These are phyloP conservation scores for Penicillium sp. DNA, from an alignment of 2,329 filamentous ascomycete species.

Conservation along the genomic window DNA sequence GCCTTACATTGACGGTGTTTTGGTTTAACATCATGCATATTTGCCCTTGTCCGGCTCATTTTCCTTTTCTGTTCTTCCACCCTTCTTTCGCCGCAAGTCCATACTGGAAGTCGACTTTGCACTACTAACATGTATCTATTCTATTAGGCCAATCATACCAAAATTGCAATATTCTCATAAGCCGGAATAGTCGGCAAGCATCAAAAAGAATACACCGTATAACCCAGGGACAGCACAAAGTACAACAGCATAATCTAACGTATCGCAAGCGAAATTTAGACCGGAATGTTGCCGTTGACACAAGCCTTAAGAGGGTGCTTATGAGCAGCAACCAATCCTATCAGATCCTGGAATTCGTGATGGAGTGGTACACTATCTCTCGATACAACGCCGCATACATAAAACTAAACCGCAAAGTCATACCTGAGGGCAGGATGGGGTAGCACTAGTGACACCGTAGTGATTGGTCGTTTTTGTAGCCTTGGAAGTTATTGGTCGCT, in stretches of 20 bases:
- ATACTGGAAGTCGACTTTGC: too few species aligned
- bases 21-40: too few species aligned
- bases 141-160: neutral
- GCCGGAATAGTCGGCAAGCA: neutral
- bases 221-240: too few species aligned
- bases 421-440: neutral
- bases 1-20: constrained; percentile 19
- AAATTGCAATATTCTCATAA: neutral
- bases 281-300: neutral
- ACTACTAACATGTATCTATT: neutral
- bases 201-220: neutral
- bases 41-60: too few species aligned
- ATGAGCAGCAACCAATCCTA: neutral
- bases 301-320: neutral
- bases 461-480: too few species aligned
- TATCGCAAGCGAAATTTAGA: neutral
- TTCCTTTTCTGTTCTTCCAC: too few species aligned
- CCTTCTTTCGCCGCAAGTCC: too few species aligned
- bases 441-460: neutral
- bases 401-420: neutral
- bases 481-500: neutral
- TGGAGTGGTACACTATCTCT: neutral
- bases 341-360: neutral
- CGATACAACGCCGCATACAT: neutral
- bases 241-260: too few species aligned